Percentiles rank a stretch among this genome's conserved stretches.
Conservation (phyloP, 176 grass and related monocot genomes). For the Raddia distichophylla region DNA sequence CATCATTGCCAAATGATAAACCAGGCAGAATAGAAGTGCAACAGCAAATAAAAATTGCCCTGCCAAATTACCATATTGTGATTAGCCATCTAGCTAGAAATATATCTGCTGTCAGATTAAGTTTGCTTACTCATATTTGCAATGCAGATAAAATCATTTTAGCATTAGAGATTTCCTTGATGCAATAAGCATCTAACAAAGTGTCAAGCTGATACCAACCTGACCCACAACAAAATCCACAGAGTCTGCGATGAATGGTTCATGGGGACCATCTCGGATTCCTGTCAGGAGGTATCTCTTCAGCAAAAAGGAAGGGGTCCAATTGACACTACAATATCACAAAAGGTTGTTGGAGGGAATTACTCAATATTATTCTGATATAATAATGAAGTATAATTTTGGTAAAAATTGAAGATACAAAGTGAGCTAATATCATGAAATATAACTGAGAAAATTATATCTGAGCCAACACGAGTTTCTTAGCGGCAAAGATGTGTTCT, state of each 20-base stretch:
- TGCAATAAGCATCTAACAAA: conserved; percentile 20
- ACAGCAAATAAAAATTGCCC: not conserved
- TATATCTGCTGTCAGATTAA: not conserved
- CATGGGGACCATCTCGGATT: conserved; percentile 88
- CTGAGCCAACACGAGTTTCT: not conserved
- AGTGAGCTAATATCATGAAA: not conserved
- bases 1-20: conserved; percentile 31
- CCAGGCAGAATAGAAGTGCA: conserved; percentile 16
- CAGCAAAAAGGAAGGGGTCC: conserved; percentile 98
- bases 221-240: conserved; percentile 95
- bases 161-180: not conserved
- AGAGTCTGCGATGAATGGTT: conserved; percentile 98
- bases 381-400: conserved; percentile 13
- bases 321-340: conserved; percentile 81
- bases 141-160: conserved; percentile 15
- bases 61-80: not conserved
- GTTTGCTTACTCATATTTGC: conserved; percentile 10
- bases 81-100: conserved; percentile 20
- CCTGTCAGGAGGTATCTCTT: conserved; percentile 95
- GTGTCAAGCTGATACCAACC: conserved; percentile 43
- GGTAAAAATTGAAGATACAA: not conserved
- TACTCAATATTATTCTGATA: conserved; percentile 13
- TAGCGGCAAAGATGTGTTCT: not conserved
- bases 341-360: conserved; percentile 31
- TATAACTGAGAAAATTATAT: not conserved